phyloP scores from a whole-genome alignment of 805 yeast species.

The Suhomyces sp. region DNA sequence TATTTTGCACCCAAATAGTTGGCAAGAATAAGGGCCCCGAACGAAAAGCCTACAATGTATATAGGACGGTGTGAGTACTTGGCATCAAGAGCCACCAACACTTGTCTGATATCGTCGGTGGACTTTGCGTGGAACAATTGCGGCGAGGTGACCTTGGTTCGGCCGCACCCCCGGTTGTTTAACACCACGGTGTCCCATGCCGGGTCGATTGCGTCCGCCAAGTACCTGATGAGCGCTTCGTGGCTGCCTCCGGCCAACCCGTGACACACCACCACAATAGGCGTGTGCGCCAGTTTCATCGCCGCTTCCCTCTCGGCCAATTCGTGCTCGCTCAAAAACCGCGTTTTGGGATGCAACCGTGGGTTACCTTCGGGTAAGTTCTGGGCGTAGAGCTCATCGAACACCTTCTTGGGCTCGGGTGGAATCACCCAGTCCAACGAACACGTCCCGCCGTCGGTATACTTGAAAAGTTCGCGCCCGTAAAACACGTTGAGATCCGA shows the following conservation, averaged over 20 bases:
- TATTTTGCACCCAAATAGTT: constrained; percentile 61
- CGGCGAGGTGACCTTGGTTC: constrained; percentile 65
- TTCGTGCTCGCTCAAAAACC: constrained; percentile 51
- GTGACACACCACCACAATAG: constrained; percentile 65
- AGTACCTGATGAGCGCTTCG: constrained; percentile 67
- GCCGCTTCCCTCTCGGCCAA: constrained; percentile 19
- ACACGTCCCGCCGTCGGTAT: constrained; percentile 66
- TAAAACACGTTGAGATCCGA: constrained; percentile 58
- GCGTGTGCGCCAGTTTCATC: constrained; percentile 34
- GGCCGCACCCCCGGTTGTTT: constrained; percentile 75
- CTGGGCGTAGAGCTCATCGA: constrained; percentile 20
- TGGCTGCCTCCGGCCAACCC: constrained; percentile 88
- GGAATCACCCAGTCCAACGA: constrained; percentile 72
- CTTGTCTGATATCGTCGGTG: constrained; percentile 63
- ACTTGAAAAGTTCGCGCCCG: constrained; percentile 62
- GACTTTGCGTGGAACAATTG: constrained; percentile 67
- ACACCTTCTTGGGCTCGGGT: constrained; percentile 25
- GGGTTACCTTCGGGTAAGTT: constrained; percentile 36
- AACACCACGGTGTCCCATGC: constrained; percentile 65
- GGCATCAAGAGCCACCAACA: constrained; percentile 47
- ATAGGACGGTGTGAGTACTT: constrained; percentile 60
- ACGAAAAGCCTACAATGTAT: constrained; percentile 73
- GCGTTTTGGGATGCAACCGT: constrained; percentile 48
- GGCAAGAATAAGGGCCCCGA: constrained; percentile 70
- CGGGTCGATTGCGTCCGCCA: constrained; percentile 39